Evolutionary conservation across 495 filamentous ascomycete genomes (phyloP).

Genomic region (Hypoxylon rickii): DNA sequence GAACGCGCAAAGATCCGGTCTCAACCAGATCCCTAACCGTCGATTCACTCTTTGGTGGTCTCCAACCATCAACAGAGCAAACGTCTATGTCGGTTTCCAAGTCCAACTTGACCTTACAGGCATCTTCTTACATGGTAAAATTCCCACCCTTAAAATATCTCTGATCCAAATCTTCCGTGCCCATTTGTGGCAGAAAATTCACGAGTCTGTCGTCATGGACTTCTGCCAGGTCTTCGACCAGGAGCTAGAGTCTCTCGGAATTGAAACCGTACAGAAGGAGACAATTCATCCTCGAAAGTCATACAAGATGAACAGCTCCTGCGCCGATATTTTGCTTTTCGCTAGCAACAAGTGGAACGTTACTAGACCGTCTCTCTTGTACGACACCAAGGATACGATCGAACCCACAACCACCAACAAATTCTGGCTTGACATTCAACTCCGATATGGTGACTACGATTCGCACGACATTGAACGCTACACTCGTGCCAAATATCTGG

Average conservation of each 20-base stretch:
- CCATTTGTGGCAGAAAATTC: constrained; percentile 99
- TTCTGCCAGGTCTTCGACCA: constrained; percentile 99
- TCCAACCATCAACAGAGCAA: constrained; percentile 77
- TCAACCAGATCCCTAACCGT: constrained; percentile 99
- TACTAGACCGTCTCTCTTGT: constrained; percentile 86
- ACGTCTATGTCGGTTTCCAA: constrained; percentile 95
- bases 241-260: constrained; percentile 92
- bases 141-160: constrained; percentile 97
- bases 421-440: constrained; percentile 98
- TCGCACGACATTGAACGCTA: constrained; percentile 99
- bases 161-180: constrained; percentile 99
- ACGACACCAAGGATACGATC: constrained; percentile 96
- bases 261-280: constrained; percentile 99
- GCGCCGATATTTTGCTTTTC: constrained; percentile 96
- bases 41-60: constrained; percentile 99
- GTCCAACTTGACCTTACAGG: constrained; percentile 98
- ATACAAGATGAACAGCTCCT: constrained; percentile 99
- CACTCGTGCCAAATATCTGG: constrained; percentile 95
- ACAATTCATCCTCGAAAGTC: constrained; percentile 99
- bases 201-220: constrained; percentile 99
- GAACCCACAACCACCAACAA: constrained; percentile 97
- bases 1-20: constrained; percentile 95
- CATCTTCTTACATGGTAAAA: constrained; percentile 99
- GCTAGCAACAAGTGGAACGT: constrained; percentile 99
- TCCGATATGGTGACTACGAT: constrained; percentile 98